phyloP scores from a whole-genome alignment of 768 basidiomycete species.

The Phaffia tasmanica region DNA sequence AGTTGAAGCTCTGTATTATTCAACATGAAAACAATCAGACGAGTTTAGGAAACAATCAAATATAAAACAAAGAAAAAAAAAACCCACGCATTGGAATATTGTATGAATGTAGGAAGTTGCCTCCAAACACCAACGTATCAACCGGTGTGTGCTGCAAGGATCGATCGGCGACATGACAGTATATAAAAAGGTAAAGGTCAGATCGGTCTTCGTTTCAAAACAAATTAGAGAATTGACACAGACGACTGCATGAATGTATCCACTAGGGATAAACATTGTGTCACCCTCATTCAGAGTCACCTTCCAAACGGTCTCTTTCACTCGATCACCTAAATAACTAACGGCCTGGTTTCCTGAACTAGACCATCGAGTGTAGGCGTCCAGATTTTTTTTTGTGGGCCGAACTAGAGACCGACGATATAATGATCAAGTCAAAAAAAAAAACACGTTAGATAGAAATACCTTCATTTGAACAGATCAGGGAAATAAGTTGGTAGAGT shows the following conservation, averaged over 20 bases:
- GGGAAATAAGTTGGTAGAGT: not conserved
- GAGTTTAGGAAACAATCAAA: not conserved
- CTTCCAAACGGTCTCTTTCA: slow-evolving; percentile 73
- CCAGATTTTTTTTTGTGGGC: slow-evolving; percentile 19
- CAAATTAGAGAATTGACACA: slow-evolving; percentile 35
- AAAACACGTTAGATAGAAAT: not conserved
- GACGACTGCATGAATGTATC: slow-evolving; percentile 97
- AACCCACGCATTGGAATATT: slow-evolving; percentile 70
- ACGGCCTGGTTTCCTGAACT: slow-evolving; percentile 66
- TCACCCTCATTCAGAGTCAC: slow-evolving; percentile 35
- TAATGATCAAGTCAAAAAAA: not conserved
- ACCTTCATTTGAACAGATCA: not conserved
- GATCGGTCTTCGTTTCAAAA: not conserved
- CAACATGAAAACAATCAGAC: slow-evolving; percentile 10
- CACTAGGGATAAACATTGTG: slow-evolving; percentile 64
- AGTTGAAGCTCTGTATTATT: slow-evolving; percentile 63
- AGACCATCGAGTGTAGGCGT: slow-evolving; percentile 42
- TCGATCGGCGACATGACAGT: not conserved
- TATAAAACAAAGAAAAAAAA: not conserved
- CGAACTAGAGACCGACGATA: slow-evolving; percentile 4
- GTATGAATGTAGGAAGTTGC: slow-evolving; percentile 93
- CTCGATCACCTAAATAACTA: slow-evolving; percentile 85
- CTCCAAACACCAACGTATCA: slow-evolving; percentile 91
- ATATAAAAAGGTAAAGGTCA: not conserved
- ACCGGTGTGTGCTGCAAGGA: slow-evolving; percentile 64